These are phyloP conservation scores for Clonostachys byssicola DNA, from an alignment of 2,329 filamentous ascomycete genomes.

Conservation along the genomic window DNA sequence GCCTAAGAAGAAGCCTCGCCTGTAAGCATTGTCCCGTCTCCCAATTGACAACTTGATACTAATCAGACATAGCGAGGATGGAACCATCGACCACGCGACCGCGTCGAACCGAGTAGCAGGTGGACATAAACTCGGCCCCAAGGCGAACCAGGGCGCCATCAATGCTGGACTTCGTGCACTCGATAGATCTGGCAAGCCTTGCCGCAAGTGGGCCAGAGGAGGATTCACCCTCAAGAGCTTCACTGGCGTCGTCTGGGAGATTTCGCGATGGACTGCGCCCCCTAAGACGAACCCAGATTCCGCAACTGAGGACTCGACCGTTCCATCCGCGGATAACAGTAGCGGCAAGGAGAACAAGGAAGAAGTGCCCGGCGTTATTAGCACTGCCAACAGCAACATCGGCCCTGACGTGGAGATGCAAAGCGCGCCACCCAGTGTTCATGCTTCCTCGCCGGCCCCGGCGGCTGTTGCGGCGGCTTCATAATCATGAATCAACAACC, in stretches of 20 bases:
- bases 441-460: slow-evolving; percentile 48
- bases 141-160: slow-evolving; percentile 95
- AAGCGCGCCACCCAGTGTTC: slow-evolving; percentile 40
- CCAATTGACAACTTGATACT: not conserved
- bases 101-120: slow-evolving; percentile 42
- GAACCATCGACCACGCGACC: slow-evolving; percentile 54
- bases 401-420: slow-evolving; percentile 47
- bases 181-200: slow-evolving; percentile 87
- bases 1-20: slow-evolving; percentile 90
- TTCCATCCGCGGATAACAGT: slow-evolving; percentile 39
- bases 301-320: slow-evolving; percentile 37
- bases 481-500: slow-evolving; percentile 7
- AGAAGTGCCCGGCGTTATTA: slow-evolving; percentile 47
- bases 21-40: slow-evolving; percentile 60
- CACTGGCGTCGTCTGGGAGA: slow-evolving; percentile 78
- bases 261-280: slow-evolving; percentile 78
- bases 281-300: slow-evolving; percentile 47
- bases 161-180: slow-evolving; percentile 93
- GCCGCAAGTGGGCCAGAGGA: slow-evolving; percentile 85
- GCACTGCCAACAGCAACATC: slow-evolving; percentile 37
- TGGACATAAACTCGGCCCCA: slow-evolving; percentile 85
- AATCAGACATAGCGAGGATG: slow-evolving; percentile 48
- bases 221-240: slow-evolving; percentile 86
- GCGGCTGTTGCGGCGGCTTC: slow-evolving; percentile 41
- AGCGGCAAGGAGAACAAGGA: slow-evolving; percentile 64